phyloP scores from a whole-genome alignment of 805 yeast genomes.

The Zygoascus tannicola region DNA sequence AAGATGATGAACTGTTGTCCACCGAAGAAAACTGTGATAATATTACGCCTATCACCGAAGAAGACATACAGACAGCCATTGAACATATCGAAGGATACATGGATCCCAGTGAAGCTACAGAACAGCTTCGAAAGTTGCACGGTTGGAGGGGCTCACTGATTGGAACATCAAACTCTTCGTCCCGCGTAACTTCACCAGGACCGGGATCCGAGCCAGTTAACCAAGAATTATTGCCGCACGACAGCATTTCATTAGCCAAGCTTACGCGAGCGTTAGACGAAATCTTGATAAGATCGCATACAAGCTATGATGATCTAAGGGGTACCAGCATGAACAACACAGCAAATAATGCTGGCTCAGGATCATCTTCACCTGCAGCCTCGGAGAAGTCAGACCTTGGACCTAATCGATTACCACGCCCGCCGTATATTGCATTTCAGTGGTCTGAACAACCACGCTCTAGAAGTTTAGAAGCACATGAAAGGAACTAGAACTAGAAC shows the following conservation, averaged over 20 bases:
- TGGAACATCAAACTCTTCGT: conserved; percentile 9
- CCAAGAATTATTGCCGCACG: conserved; percentile 4
- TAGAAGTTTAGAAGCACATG: too few species aligned
- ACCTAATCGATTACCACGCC: too few species aligned
- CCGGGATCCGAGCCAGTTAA: not conserved
- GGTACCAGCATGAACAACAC: not conserved
- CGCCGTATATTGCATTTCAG: too few species aligned
- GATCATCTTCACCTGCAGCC: not conserved
- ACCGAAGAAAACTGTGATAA: conserved; percentile 28
- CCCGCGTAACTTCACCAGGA: conserved; percentile 7
- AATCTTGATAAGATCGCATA: too few species aligned
- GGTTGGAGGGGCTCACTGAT: conserved; percentile 27
- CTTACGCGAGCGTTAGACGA: conserved; percentile 28
- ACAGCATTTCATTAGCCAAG: conserved; percentile 19
- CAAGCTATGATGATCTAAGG: too few species aligned
- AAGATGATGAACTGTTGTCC: conserved; percentile 28
- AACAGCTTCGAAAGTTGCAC: conserved; percentile 21
- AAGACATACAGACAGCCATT: conserved; percentile 29
- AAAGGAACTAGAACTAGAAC: too few species aligned
- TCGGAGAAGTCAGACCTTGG: not conserved
- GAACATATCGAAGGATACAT: conserved; percentile 23
- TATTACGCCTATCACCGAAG: conserved; percentile 28
- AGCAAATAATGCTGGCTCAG: not conserved
- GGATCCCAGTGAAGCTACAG: conserved; percentile 16
- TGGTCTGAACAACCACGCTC: too few species aligned